Evolutionary conservation across 768 basidiomycete species (phyloP).

Genomic region (Auricularia sp.): DNA sequence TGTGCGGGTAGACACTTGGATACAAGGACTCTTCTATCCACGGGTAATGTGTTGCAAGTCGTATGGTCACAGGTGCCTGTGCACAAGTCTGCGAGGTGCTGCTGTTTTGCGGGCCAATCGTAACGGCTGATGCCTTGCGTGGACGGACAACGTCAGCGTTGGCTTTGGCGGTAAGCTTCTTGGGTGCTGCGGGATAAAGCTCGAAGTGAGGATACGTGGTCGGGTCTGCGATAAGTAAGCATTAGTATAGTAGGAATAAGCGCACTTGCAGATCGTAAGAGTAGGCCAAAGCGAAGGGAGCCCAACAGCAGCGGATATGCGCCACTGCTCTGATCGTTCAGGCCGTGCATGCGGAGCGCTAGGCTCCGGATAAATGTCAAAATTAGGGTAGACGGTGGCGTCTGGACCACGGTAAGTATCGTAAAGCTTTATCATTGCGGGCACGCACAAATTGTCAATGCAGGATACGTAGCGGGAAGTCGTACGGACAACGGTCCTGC

Average conservation of each 20-base stretch:
- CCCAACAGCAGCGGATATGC: background rate
- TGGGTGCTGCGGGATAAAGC: constrained; percentile 3
- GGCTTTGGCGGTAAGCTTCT: background rate
- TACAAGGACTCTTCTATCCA: constrained; percentile 10
- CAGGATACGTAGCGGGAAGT: constrained; percentile 15
- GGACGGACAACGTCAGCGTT: background rate
- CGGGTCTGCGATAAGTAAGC: constrained; percentile 1
- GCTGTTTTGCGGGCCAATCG: too few relatives aligned
- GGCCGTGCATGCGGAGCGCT: constrained; percentile 12
- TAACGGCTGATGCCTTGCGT: too few relatives aligned
- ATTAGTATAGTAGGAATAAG: background rate
- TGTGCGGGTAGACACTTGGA: constrained; percentile 31
- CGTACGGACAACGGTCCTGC: background rate
- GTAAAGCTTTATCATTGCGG: background rate
- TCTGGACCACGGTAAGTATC: background rate
- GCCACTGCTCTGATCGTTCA: background rate
- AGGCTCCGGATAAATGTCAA: constrained; percentile 18
- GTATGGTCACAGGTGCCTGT: background rate
- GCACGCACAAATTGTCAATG: constrained; percentile 22
- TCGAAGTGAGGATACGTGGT: constrained; percentile 8
- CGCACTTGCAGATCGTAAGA: constrained; percentile 4
- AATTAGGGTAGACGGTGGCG: constrained; percentile 20
- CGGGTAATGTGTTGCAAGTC: background rate
- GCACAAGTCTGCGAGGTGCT: background rate
- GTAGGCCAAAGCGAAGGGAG: background rate